These are phyloP conservation scores for Tuctoria greenei DNA, from an alignment of 176 grass and related monocot genomes.

Conservation along the genomic window DNA sequence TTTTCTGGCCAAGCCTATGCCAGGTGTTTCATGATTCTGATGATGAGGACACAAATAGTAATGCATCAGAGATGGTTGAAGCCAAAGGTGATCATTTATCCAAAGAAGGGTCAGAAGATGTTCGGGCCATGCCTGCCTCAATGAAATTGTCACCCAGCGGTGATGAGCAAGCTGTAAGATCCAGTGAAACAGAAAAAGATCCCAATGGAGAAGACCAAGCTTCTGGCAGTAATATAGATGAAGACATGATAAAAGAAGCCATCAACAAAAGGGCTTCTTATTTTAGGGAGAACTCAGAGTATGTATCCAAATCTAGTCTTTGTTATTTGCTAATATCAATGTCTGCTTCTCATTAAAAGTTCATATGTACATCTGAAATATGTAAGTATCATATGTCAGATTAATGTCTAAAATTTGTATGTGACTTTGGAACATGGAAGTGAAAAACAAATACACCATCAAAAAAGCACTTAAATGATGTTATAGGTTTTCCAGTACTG, in stretches of 20 bases:
- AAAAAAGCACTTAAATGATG: neutral
- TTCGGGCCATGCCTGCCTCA: conserved; percentile 25
- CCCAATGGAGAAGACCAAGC: conserved; percentile 35
- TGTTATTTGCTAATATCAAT: conserved; percentile 10
- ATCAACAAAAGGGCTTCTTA: conserved; percentile 64
- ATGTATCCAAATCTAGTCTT: conserved; percentile 39
- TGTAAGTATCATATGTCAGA: neutral
- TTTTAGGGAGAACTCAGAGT: conserved; percentile 83
- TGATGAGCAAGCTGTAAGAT: conserved; percentile 38
- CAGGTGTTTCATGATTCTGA: conserved; percentile 70
- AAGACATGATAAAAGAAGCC: conserved; percentile 73
- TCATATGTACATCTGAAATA: neutral
- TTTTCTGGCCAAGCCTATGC: conserved; percentile 20
- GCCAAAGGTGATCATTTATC: conserved; percentile 41
- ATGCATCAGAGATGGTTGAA: conserved; percentile 45
- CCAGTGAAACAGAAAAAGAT: conserved; percentile 33
- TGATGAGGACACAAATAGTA: conserved; percentile 45
- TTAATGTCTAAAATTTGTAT: neutral
- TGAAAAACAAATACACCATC: neutral
- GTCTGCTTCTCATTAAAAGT: neutral
- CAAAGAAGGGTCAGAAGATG: conserved; percentile 55
- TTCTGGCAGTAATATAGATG: conserved; percentile 50
- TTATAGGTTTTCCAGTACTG: neutral
- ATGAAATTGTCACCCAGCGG: conserved; percentile 41
- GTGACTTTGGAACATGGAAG: neutral